A percentile compares a stretch with the other conserved stretches of the same genome.
Conservation (phyloP, 2,329 filamentous ascomycete species). For the Arachnomyces sp. region DNA sequence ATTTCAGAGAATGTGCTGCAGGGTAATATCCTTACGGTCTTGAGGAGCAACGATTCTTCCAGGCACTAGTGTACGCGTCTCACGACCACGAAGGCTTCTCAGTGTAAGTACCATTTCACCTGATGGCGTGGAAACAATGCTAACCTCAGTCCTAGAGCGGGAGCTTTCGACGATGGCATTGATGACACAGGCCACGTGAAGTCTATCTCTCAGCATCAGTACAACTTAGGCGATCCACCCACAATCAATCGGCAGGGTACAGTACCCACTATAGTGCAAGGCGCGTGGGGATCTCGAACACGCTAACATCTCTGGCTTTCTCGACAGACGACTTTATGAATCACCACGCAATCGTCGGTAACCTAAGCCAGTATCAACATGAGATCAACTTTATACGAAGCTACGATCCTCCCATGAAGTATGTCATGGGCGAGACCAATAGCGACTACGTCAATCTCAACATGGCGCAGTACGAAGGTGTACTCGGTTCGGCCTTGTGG, state of each 20-base stretch:
- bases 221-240: no score
- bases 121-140: no score
- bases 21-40: slow-evolving; percentile 9
- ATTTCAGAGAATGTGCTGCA: slow-evolving; percentile 9
- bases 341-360: slow-evolving; percentile 7
- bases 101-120: no score
- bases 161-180: no score
- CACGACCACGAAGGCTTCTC: slow-evolving; percentile 2
- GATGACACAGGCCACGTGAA: no score
- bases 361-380: slow-evolving; percentile 9
- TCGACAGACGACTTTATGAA: slow-evolving; percentile 11
- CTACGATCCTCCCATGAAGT: slow-evolving; percentile 6
- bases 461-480: slow-evolving; percentile 10
- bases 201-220: no score
- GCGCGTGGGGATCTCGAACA: no score
- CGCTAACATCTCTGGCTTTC: not conserved
- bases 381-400: slow-evolving; percentile 7
- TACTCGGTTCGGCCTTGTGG: slow-evolving; percentile 12
- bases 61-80: slow-evolving; percentile 12
- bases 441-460: slow-evolving; percentile 12
- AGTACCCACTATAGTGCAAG: no score
- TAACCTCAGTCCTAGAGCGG: no score
- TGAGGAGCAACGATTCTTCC: slow-evolving; percentile 9
- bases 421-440: slow-evolving; percentile 11
- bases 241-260: no score